Base-by-base conservation (phyloP, 2,329 filamentous ascomycete genomes). In the Ascochyta fabae region DNA sequence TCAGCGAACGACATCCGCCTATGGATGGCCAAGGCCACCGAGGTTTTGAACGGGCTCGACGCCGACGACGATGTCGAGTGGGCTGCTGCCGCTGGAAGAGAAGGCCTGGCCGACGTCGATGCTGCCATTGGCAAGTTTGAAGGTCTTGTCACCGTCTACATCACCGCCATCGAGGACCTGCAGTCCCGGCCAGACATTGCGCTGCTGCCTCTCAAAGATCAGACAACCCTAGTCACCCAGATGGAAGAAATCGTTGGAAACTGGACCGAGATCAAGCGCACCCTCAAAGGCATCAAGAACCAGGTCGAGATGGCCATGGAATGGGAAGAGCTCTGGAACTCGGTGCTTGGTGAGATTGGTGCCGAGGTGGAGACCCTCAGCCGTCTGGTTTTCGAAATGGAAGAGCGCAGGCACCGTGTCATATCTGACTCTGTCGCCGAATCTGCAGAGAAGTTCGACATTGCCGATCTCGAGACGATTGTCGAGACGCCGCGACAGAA, bases 251-350 rank as follows among this genome's bases (percentile, higher is more conserved):
- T 96, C 56, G 80, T 96, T 58, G 82, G 83, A 33, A 91, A 93
- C 68, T 99, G 95, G 95, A 83, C 86, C 40, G 87, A 88, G 62
- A 94, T 97, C 67, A 90, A 92, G 67, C 82, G 80, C 38, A 88
- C 89, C 1, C 79, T 99, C 46, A 89, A 89, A 60, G 88, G 79
- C 24, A 89, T 96, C 52, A 96, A 96, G 73, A 85, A 85, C 43
- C 94, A 98, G 71, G 94, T 99, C 16, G 95, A 98, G 75, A 87
- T 96, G 55, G 95, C 95, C 42, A 96, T 98, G 92, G 95, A 99
- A 72, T 99, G 94, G 94, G 93, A 97, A 75, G 93, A 98, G 77
- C 82, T 99, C 33, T 98, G 95, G 94, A 92, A 92, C 66, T 91
- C 85, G 61, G 94, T 98, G 3, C 81, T 99, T 3, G 94, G 93